phyloP scores from a whole-genome alignment of 2,329 filamentous ascomycete species.

The Aspergillus neotritici region DNA sequence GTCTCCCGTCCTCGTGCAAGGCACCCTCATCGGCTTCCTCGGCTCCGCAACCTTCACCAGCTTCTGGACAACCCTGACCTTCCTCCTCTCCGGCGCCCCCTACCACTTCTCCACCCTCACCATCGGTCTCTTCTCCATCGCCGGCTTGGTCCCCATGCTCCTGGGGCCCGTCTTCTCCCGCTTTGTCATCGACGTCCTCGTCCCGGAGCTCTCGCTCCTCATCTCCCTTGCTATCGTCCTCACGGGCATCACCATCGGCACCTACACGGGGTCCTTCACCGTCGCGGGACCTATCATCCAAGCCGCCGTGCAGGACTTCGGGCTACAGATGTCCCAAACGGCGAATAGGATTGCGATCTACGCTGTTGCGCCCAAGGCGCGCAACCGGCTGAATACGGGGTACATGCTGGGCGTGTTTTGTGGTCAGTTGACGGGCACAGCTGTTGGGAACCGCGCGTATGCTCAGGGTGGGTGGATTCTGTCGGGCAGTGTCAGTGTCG shows the following conservation, averaged over 20 bases:
- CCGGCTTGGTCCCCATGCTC: conserved; percentile 65
- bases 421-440: conserved; percentile 67
- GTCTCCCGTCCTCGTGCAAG: conserved; percentile 65
- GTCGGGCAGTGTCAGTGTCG: no score
- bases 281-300: conserved; percentile 69
- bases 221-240: conserved; percentile 56
- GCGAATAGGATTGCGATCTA: conserved; percentile 67
- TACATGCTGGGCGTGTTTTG: conserved; percentile 74
- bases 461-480: conserved; percentile 51
- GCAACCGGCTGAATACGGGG: conserved; percentile 73
- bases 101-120: conserved; percentile 62
- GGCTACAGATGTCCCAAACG: conserved; percentile 64
- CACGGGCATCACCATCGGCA: conserved; percentile 60
- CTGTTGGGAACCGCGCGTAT: conserved; percentile 54
- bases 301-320: conserved; percentile 65
- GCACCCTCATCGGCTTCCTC: conserved; percentile 61
- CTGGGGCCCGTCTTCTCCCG: conserved; percentile 65
- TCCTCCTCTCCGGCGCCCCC: conserved; percentile 64
- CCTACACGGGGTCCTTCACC: conserved; percentile 59
- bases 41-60: conserved; percentile 57
- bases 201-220: conserved; percentile 62
- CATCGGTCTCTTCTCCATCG: conserved; percentile 74
- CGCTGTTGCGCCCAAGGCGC: conserved; percentile 61
- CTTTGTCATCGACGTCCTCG: conserved; percentile 63
- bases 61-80: conserved; percentile 73